Conservation (phyloP, 2,329 filamentous ascomycete genomes). For the Clonostachys rhizophaga region DNA sequence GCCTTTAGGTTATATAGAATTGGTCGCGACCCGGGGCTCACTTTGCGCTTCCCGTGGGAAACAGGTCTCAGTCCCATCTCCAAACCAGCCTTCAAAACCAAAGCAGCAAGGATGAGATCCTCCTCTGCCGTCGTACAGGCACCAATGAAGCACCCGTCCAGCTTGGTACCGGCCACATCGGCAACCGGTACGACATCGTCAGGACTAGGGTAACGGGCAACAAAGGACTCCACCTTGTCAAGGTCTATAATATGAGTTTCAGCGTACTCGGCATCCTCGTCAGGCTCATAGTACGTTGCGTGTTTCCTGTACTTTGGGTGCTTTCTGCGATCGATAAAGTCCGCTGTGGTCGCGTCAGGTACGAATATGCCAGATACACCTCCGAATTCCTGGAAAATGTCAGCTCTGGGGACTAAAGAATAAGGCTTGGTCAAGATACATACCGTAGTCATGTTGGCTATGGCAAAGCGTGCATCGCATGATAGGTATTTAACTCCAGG, state of each 20-base stretch:
- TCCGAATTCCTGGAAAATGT: constrained; percentile 24
- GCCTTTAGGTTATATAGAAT: constrained; percentile 24
- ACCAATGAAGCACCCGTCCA: constrained; percentile 38
- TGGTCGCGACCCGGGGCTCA: constrained; percentile 29
- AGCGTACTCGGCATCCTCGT: constrained; percentile 26
- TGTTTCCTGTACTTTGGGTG: constrained; percentile 18
- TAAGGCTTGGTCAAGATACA: too few relatives aligned
- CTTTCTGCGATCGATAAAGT: constrained; percentile 21
- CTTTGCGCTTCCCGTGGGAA: constrained; percentile 24
- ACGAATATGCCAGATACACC: constrained; percentile 30
- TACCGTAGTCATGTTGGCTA: constrained; percentile 37
- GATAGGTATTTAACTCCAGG: constrained; percentile 29
- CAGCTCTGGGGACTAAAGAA: too few relatives aligned
- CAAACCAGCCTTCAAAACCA: constrained; percentile 30
- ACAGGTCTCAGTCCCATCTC: constrained; percentile 17
- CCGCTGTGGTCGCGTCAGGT: constrained; percentile 24
- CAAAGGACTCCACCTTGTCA: constrained; percentile 22
- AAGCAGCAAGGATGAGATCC: constrained; percentile 30
- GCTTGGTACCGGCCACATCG: constrained; percentile 16
- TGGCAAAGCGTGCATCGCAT: constrained; percentile 37
- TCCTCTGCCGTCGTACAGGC: constrained; percentile 38
- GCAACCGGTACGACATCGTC: constrained; percentile 33
- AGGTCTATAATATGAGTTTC: constrained; percentile 28
- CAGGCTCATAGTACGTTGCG: constrained; percentile 27
- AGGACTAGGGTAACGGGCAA: constrained; percentile 32